Evolutionary conservation across 345 rosid genomes (phyloP).

Genomic region (Euphorbia pulcherrima): DNA sequence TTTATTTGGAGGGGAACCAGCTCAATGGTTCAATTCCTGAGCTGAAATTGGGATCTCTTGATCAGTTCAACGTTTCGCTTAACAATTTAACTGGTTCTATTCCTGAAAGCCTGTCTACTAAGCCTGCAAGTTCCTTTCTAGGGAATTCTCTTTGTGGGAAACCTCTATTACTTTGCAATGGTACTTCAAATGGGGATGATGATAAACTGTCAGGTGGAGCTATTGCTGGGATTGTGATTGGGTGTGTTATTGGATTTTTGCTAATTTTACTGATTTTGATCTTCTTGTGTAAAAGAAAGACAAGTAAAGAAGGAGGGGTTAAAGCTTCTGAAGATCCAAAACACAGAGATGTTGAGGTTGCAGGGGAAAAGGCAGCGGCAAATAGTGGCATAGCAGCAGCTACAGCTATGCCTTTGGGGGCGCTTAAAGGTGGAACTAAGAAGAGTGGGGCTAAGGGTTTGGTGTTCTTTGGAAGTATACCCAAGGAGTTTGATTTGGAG

Average conservation of each 20-base stretch:
- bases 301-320: constrained; percentile 8
- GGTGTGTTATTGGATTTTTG: constrained; percentile 34
- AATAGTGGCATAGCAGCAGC: neutral
- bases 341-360: constrained; percentile 18
- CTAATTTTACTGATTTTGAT: constrained; percentile 33
- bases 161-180: constrained; percentile 37
- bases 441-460: constrained; percentile 24
- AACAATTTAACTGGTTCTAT: constrained; percentile 36
- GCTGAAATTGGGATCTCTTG: constrained; percentile 22
- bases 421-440: constrained; percentile 21
- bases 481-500: constrained; percentile 35
- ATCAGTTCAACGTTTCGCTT: constrained; percentile 41
- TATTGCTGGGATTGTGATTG: constrained; percentile 42
- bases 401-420: neutral
- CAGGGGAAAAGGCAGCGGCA: constrained; percentile 15
- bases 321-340: too few species aligned
- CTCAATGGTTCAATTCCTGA: constrained; percentile 40
- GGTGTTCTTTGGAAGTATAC: constrained; percentile 36
- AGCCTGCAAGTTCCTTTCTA: constrained; percentile 21
- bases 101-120: constrained; percentile 27
- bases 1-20: constrained; percentile 33
- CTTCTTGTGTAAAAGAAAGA: constrained; percentile 33
- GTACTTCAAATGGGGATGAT: constrained; percentile 3
- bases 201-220: constrained; percentile 38
- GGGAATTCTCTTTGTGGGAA: constrained; percentile 42